Evolutionary conservation across 495 filamentous ascomycete species (phyloP), one percentile per base, ranked within the genome.

Genomic region (Annulohypoxylon stygium): DNA sequence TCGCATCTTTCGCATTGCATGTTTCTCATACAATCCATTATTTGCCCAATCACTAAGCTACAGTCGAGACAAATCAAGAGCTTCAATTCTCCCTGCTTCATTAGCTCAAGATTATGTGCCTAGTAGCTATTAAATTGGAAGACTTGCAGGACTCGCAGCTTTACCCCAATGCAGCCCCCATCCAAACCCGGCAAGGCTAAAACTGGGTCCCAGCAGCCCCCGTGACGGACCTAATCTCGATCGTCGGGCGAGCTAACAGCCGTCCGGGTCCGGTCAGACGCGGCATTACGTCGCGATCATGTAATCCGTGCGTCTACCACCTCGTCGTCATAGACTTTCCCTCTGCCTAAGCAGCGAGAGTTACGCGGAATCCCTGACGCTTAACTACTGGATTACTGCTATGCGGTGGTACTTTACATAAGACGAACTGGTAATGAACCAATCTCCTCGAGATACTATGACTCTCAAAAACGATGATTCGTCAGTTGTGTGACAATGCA

Each of bases 221-320:
- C 68, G 61, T 66, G 72, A 71, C 54, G 25, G 51, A 26, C n/a
- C 54, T 61, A 53, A 71, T 67, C 67, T 71, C 72, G 72, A 70
- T 71, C 68, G 54, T 55, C 51, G 10, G 39, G 37, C 41, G 55
- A 62, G 47, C 48, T 30, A 45, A 47, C 34, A 68, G 45, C 58
- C 47, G 39, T 57, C 26, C 39, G 60, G 53, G 53, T 33, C 43
- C 68, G 68, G 69, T 51, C 69, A 54, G 53, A 55, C 20, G 63
- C 57, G 70, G 70, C 60, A 73, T 73, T 73, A 73, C 70, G 70
- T 73, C 65, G 50, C 10, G 12, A n/a, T 26, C 51, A 61, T 54
- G 65, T 68, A 68, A 68, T 47, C 59, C 59, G 53, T 68, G 50
- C 25, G 26, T 36, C 34, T 60, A 30, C 37, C 33, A 12, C 6